phyloP scores from a whole-genome alignment of 495 filamentous ascomycete genomes.

The Aspergillus ellipticus region DNA sequence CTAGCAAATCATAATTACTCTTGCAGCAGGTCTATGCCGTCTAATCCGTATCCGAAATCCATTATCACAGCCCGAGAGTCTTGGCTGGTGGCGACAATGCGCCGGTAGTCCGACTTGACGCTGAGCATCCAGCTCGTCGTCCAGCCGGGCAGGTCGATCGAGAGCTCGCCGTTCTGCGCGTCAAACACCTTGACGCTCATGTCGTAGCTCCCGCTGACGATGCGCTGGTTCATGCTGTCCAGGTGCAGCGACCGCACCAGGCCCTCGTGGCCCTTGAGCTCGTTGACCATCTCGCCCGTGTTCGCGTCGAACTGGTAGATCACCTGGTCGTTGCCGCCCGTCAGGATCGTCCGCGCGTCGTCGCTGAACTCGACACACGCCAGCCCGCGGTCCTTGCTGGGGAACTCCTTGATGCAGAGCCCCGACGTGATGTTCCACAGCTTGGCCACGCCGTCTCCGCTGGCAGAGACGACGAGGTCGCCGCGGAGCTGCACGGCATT shows the following conservation, averaged over 20 bases:
- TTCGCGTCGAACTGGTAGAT: constrained; percentile 94
- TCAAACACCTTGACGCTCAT: constrained; percentile 91
- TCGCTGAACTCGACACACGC: constrained; percentile 95
- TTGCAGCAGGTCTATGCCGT: constrained; percentile 46
- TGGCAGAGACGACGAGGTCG: constrained; percentile 85
- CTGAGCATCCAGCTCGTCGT: constrained; percentile 94
- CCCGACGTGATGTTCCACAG: constrained; percentile 90
- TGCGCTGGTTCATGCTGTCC: constrained; percentile 73
- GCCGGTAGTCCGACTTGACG: constrained; percentile 89
- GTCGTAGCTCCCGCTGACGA: constrained; percentile 91
- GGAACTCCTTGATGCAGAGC: constrained; percentile 81
- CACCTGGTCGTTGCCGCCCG: constrained; percentile 87
- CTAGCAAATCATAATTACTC: constrained; percentile 29
- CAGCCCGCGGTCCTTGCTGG: constrained; percentile 80
- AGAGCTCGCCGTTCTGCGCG: constrained; percentile 64
- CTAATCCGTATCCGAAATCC: constrained; percentile 60
- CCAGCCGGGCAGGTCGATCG: constrained; percentile 80
- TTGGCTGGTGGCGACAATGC: constrained; percentile 90
- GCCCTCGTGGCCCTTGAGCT: constrained; percentile 71
- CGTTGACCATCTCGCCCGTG: constrained; percentile 76
- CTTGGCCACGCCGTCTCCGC: constrained; percentile 87
- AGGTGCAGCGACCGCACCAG: constrained; percentile 87
- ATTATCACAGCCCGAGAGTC: constrained; percentile 88
- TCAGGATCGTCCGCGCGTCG: constrained; percentile 82
- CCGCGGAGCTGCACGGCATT: constrained; percentile 94